These are phyloP conservation scores for Climacium dendroides DNA, from an alignment of 225 moss, liverwort and hornwort genomes.

Conservation along the genomic window DNA sequence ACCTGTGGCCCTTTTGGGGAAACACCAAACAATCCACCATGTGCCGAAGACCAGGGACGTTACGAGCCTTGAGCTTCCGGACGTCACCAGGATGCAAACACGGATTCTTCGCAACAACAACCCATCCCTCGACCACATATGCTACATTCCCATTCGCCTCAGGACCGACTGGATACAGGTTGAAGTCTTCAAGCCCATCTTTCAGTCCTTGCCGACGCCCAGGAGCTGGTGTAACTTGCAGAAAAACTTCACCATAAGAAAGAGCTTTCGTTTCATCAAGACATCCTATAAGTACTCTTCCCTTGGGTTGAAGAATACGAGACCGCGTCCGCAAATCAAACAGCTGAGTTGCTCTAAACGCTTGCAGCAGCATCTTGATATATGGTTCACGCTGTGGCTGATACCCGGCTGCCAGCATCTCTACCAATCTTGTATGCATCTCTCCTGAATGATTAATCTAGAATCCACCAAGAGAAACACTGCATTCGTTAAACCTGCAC, in stretches of 20 bases:
- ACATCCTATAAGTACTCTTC: slow-evolving; percentile 71
- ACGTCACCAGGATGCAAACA: slow-evolving; percentile 92
- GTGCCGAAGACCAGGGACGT: slow-evolving; percentile 58
- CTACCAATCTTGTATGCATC: slow-evolving; percentile 14
- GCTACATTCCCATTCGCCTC: background rate
- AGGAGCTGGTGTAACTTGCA: slow-evolving; percentile 54
- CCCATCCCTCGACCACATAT: slow-evolving; percentile 51
- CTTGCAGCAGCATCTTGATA: slow-evolving; percentile 56
- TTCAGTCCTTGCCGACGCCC: slow-evolving; percentile 5
- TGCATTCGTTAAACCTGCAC: background rate
- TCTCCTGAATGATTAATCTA: slow-evolving; percentile 37
- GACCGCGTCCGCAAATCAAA: slow-evolving; percentile 50
- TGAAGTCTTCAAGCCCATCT: slow-evolving; percentile 33
- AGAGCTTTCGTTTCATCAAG: slow-evolving; percentile 72
- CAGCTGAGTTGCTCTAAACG: slow-evolving; percentile 52
- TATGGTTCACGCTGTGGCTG: slow-evolving; percentile 46
- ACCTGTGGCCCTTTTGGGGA: slow-evolving; percentile 79
- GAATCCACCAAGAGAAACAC: background rate
- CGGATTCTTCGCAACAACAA: slow-evolving; percentile 80
- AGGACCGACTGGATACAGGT: background rate
- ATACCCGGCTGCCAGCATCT: slow-evolving; percentile 57
- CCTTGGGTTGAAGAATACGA: slow-evolving; percentile 63
- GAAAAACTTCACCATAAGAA: slow-evolving; percentile 62
- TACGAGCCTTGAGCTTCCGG: slow-evolving; percentile 57
- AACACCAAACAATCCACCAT: slow-evolving; percentile 94